These are phyloP conservation scores for Blastocystis sp. DNA, from an alignment of 352 stramenopile species.

Conservation along the genomic window DNA sequence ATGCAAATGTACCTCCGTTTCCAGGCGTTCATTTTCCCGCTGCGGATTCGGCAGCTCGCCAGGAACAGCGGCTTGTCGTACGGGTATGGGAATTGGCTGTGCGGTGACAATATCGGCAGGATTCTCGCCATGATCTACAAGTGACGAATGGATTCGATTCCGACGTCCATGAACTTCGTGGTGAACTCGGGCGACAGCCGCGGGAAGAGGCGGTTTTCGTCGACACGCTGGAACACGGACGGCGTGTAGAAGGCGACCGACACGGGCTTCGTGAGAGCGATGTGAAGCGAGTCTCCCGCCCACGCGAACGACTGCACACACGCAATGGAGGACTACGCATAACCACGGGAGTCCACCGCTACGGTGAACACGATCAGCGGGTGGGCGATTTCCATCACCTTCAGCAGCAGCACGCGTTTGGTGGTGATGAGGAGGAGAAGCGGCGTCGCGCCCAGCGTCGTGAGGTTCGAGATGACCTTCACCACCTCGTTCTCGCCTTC, in stretches of 20 bases:
- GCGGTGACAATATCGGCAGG: background rate
- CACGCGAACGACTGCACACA: background rate
- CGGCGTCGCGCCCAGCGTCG: background rate
- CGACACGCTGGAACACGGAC: conserved; percentile 5
- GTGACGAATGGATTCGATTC: background rate
- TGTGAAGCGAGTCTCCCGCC: background rate
- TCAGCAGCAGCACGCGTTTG: conserved; percentile 16
- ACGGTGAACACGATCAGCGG: conserved; percentile 28
- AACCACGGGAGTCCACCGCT: background rate
- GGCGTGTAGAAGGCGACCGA: conserved; percentile 18
- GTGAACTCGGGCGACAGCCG: conserved; percentile 12
- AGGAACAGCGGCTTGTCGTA: background rate
- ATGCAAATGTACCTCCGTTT: conserved; percentile 33
- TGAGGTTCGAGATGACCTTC: background rate
- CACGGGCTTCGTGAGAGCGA: background rate
- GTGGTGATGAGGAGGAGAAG: conserved; percentile 28
- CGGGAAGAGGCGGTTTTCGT: conserved; percentile 6
- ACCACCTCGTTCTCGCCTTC: background rate
- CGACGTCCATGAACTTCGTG: conserved; percentile 6
- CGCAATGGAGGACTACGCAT: conserved; percentile 6
- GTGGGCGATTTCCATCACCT: background rate
- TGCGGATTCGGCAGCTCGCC: conserved; percentile 39
- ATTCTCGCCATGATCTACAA: background rate
- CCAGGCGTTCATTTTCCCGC: conserved; percentile 52
- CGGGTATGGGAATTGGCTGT: conserved; percentile 44